Percentiles rank a stretch among this genome's conserved stretches.
These are phyloP conservation scores for Holtermannia corniformis DNA, from an alignment of 768 basidiomycete genomes.

Conservation along the genomic window DNA sequence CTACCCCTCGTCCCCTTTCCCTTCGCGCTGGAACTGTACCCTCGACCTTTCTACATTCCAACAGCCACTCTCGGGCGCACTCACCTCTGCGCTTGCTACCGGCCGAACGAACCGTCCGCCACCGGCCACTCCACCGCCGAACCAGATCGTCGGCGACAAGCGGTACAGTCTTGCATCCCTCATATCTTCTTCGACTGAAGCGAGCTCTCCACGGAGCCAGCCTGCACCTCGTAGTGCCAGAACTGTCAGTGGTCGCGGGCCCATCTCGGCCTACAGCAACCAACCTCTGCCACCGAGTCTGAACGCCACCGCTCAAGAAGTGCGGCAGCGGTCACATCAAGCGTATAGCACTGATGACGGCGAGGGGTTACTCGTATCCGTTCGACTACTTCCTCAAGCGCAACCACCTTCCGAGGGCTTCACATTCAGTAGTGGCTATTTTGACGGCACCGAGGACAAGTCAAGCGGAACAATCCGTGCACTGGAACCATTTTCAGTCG, in stretches of 20 bases:
- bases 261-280: background rate
- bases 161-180: slow-evolving; percentile 30
- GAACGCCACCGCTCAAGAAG: background rate
- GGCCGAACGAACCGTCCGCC: slow-evolving; percentile 2
- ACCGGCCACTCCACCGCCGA: slow-evolving; percentile 1
- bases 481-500: slow-evolving; percentile 34
- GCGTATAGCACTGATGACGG: background rate
- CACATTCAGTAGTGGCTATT: background rate
- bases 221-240: background rate
- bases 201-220: background rate
- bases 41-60: slow-evolving; percentile 57
- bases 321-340: background rate
- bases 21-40: slow-evolving; percentile 81
- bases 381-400: slow-evolving; percentile 16
- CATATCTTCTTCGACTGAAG: slow-evolving; percentile 5
- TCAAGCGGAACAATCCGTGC: slow-evolving; percentile 6
- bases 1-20: slow-evolving; percentile 66
- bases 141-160: slow-evolving; percentile 33
- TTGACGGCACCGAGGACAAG: background rate
- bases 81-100: background rate
- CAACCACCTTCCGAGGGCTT: background rate
- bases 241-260: background rate
- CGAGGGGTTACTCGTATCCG: slow-evolving; percentile 32
- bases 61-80: background rate
- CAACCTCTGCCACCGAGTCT: background rate